Evolutionary conservation across 352 stramenopile genomes (phyloP).

Genomic region (Aphanomyces euteiches): DNA sequence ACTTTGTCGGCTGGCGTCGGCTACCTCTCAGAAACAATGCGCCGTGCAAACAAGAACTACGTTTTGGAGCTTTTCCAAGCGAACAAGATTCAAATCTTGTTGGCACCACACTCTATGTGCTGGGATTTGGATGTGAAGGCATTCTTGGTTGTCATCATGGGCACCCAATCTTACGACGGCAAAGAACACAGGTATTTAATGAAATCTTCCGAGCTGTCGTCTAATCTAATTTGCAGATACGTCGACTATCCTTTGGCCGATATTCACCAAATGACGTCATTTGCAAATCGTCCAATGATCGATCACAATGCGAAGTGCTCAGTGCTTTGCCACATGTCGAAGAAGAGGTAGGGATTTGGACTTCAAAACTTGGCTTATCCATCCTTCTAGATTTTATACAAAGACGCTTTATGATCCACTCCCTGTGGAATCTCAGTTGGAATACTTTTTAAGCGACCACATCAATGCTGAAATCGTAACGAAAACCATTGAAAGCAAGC

Average conservation of each 20-base stretch:
- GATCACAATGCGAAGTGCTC: conserved; percentile 90
- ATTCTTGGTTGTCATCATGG: conserved; percentile 97
- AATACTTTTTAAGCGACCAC: conserved; percentile 97
- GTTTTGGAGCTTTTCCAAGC: conserved; percentile 87
- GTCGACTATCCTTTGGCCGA: conserved; percentile 97
- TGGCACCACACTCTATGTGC: conserved; percentile 92
- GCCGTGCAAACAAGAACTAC: conserved; percentile 81
- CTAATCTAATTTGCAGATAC: conserved; percentile 35
- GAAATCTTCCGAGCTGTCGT: neutral
- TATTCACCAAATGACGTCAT: conserved; percentile 98
- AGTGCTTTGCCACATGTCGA: conserved; percentile 95
- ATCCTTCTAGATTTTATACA: conserved; percentile 79
- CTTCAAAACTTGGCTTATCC: neutral
- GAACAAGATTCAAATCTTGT: conserved; percentile 88
- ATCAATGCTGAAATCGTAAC: conserved; percentile 99
- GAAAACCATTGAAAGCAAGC: conserved; percentile 97
- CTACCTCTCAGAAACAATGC: conserved; percentile 94
- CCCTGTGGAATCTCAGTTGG: conserved; percentile 98
- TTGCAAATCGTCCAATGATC: conserved; percentile 46
- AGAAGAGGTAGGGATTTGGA: conserved; percentile 84
- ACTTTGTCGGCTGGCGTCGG: conserved; percentile 93
- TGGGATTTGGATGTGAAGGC: conserved; percentile 86
- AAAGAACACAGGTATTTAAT: conserved; percentile 77
- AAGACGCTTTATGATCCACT: conserved; percentile 99
- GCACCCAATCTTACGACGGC: conserved; percentile 97